phyloP scores from a whole-genome alignment of 1,139 yeast species.

The Candida frijolesensis region DNA sequence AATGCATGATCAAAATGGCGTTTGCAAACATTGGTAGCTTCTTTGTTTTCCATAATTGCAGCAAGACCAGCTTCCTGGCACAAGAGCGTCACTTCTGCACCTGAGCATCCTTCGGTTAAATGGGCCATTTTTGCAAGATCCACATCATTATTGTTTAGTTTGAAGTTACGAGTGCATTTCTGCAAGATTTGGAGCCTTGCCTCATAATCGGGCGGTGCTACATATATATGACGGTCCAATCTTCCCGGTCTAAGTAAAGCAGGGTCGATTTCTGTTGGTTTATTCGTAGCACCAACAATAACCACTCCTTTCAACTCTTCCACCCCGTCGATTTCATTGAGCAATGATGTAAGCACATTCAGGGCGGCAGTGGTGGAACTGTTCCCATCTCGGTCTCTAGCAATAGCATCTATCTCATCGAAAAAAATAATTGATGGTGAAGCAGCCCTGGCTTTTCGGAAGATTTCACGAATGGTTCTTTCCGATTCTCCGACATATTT shows the following conservation, averaged over 20 bases:
- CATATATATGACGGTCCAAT: conserved; percentile 88
- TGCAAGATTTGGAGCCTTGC: conserved; percentile 77
- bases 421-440: conserved; percentile 90
- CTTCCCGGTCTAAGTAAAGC: conserved; percentile 94
- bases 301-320: conserved; percentile 93
- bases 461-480: conserved; percentile 83
- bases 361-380: conserved; percentile 73
- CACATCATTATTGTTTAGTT: conserved; percentile 45
- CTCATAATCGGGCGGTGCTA: conserved; percentile 81
- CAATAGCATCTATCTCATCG: conserved; percentile 93
- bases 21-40: conserved; percentile 53
- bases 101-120: conserved; percentile 94
- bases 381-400: conserved; percentile 66
- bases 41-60: conserved; percentile 79
- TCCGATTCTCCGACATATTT: conserved; percentile 96
- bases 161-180: conserved; percentile 62
- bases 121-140: conserved; percentile 47
- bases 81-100: conserved; percentile 89
- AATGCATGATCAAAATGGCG: conserved; percentile 77
- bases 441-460: conserved; percentile 90
- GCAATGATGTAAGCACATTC: conserved; percentile 82
- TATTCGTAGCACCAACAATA: conserved; percentile 91
- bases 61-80: conserved; percentile 95
- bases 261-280: conserved; percentile 90
- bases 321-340: conserved; percentile 95